phyloP scores from a whole-genome alignment of 2,329 filamentous ascomycete genomes.

The Fusarium tanahbumbuense region DNA sequence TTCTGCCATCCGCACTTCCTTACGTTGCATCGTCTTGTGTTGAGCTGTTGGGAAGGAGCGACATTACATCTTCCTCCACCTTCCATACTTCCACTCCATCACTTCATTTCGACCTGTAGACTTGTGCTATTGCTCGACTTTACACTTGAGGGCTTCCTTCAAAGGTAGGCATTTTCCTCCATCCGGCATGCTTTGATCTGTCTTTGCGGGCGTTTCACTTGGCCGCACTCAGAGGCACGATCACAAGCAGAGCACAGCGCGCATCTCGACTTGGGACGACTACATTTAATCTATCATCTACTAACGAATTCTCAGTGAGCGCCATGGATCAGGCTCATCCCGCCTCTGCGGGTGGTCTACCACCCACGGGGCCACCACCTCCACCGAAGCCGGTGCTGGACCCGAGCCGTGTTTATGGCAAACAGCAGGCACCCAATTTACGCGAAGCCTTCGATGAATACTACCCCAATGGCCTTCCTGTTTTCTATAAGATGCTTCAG shows the following conservation, averaged over 20 bases:
- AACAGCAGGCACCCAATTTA: conserved; percentile 41
- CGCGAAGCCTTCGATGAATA: conserved; percentile 45
- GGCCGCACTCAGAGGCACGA: not conserved
- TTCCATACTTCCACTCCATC: not conserved
- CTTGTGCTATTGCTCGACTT: not conserved
- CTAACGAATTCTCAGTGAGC: conserved; percentile 25
- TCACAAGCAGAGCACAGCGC: not conserved
- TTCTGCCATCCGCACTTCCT: conserved; percentile 1
- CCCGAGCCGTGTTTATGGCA: conserved; percentile 40
- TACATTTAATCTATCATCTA: not conserved
- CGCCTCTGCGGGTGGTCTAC: conserved; percentile 14
- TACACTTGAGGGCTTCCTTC: conserved; percentile 1
- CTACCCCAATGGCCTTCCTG: conserved; percentile 54
- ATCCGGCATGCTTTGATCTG: not conserved
- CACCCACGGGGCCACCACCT: conserved; percentile 24
- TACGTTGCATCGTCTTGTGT: conserved; percentile 1
- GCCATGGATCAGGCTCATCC: conserved; percentile 32
- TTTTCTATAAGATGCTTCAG: conserved; percentile 51
- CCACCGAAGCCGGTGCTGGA: conserved; percentile 26
- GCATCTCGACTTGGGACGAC: not conserved
- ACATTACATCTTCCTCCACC: not conserved
- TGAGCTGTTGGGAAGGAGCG: conserved; percentile 21
- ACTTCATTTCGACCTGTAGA: not conserved
- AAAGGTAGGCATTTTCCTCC: conserved; percentile 16
- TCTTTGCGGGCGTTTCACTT: not conserved